Evolutionary conservation across 345 rosid species (phyloP), one percentile per base, ranked within the genome.

Genomic region (Brassica carinata): DNA sequence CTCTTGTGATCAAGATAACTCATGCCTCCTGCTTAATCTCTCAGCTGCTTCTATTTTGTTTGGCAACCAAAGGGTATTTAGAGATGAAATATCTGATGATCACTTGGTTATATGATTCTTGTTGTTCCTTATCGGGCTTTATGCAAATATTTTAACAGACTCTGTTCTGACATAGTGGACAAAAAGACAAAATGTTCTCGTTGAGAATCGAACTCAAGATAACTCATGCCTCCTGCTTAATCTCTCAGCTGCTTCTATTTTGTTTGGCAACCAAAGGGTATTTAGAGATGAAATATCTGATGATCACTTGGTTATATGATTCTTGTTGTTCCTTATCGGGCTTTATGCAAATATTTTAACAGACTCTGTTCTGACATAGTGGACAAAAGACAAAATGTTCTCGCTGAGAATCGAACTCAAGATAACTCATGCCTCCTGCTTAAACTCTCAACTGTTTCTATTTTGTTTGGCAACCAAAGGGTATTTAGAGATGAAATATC

Each of bases 361-460:
- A 29, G 18, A 51, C 58, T 51, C 5, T n/a, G 58, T 51, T 51
- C 19, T 0, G 8, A 43, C 1, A 48, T 13, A 45, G 15, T 4
- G 53, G 48, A 7, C 43, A 2, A 69, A 69, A 7, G 13, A 8
- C 0, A 9, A 14, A 13, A 31, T 90, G 97, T 94, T 91, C 84
- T 89, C 87, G 84, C 2, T 23, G 26, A 23, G 26, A 23, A 23
- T 23, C 26, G 26, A 23, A 23, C 2, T 86, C 97, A 93, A 57
- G 94, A 91, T 29, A 3, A 81, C 94, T 90, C 45, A 88, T 94
- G 88, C 97, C 98, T 40, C 98, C 97, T 69, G 99, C 96, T 8
- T 91, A 89, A 81, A 65, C 71, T 74, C 59, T 59, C 55, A 10
- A 2, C 11, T 3, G 31, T 15, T 5, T 33, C 7, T 33, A 33